Conservation (phyloP, 2,329 filamentous ascomycete genomes). For the Aspergillus chevalieri region DNA sequence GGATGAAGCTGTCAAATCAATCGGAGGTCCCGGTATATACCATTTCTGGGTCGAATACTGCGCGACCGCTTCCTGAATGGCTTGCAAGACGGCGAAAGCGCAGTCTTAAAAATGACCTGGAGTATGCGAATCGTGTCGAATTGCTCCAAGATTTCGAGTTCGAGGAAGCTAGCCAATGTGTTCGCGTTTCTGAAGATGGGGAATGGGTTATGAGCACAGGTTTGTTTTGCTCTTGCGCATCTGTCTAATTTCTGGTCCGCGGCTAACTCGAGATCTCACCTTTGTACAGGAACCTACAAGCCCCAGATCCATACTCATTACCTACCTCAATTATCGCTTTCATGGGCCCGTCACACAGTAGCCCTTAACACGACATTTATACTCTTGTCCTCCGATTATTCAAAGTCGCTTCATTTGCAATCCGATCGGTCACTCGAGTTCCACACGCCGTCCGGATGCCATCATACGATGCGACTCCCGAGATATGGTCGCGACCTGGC, state of each 20-base stretch:
- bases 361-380: conserved; percentile 87
- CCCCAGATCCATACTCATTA: conserved; percentile 95
- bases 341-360: conserved; percentile 85
- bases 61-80: conserved; percentile 89
- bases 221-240: conserved; percentile 31
- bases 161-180: conserved; percentile 86
- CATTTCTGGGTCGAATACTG: conserved; percentile 82
- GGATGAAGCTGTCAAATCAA: conserved; percentile 54
- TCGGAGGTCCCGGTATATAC: conserved; percentile 88
- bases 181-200: conserved; percentile 87
- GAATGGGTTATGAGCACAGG: conserved; percentile 96
- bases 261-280: conserved; percentile 7
- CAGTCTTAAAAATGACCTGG: conserved; percentile 83
- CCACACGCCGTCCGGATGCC: conserved; percentile 79
- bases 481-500: conserved; percentile 85
- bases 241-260: not conserved
- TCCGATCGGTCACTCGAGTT: conserved; percentile 88
- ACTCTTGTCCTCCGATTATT: conserved; percentile 82
- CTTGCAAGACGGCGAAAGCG: conserved; percentile 82
- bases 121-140: conserved; percentile 90
- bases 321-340: conserved; percentile 86
- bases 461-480: conserved; percentile 83
- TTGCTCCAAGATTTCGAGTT: conserved; percentile 97
- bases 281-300: conserved; percentile 54
- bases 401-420: conserved; percentile 90